A percentile compares a stretch with the other conserved stretches of the same genome.
phyloP scores from a whole-genome alignment of 768 basidiomycete species.

The Russula brevipes region DNA sequence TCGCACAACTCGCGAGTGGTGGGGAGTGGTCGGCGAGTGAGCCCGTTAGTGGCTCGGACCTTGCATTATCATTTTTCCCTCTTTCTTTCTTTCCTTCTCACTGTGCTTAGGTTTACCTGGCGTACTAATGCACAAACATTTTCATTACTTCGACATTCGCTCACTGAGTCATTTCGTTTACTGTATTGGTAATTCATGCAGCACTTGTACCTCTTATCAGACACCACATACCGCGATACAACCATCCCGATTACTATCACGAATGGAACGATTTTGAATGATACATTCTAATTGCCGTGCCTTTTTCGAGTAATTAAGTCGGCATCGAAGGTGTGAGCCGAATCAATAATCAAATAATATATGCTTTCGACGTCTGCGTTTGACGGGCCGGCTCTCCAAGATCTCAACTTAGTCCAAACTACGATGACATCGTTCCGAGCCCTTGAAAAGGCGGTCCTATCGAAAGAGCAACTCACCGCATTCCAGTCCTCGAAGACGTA shows the following conservation, averaged over 20 bases:
- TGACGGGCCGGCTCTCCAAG: neutral
- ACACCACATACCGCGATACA: conserved; percentile 8
- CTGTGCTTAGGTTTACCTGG: conserved; percentile 6
- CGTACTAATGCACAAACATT: conserved; percentile 4
- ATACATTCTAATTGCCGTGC: neutral
- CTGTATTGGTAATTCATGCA: conserved; percentile 6
- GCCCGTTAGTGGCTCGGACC: neutral
- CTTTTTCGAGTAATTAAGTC: neutral
- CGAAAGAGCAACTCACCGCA: conserved; percentile 68
- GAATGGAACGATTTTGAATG: conserved; percentile 21
- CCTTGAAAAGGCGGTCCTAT: conserved; percentile 71
- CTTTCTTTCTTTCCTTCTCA: neutral
- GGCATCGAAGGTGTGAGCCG: too few species aligned
- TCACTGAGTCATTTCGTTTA: neutral
- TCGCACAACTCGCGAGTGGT: conserved; percentile 70
- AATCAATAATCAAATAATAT: too few species aligned
- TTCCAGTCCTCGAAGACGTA: conserved; percentile 77
- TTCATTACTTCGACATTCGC: conserved; percentile 15
- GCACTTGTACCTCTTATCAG: conserved; percentile 9
- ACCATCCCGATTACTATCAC: neutral
- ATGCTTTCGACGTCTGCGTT: too few species aligned
- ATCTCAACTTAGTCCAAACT: neutral
- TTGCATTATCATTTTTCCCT: neutral
- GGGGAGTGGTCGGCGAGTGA: conserved; percentile 55
- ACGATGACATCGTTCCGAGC: conserved; percentile 38